These are phyloP conservation scores for Daldinia concentrica DNA, from an alignment of 495 filamentous ascomycete genomes.

Conservation along the genomic window DNA sequence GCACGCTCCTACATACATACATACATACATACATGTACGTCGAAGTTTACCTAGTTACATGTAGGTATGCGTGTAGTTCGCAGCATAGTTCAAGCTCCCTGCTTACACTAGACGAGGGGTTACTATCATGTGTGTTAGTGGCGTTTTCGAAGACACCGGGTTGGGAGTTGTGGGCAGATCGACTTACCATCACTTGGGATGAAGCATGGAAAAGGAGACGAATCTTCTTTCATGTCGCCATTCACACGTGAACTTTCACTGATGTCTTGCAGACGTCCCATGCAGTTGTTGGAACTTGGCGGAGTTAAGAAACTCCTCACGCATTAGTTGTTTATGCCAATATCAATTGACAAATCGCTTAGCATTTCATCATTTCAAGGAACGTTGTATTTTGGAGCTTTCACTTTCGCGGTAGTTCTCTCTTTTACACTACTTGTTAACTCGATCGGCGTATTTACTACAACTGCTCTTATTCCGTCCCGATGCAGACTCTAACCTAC, in stretches of 20 bases:
- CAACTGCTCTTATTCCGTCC: neutral
- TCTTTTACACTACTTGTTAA: neutral
- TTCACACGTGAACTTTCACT: neutral
- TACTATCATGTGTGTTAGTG: neutral
- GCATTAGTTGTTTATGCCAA: neutral
- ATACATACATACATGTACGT: neutral
- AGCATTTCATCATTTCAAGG: neutral
- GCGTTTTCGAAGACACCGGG: neutral
- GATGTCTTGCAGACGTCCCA: neutral
- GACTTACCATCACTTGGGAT: too few species aligned
- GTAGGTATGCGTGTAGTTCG: neutral
- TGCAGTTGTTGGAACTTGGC: neutral
- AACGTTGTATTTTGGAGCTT: slow-evolving; percentile 1
- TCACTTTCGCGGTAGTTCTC: neutral
- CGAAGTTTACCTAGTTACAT: neutral
- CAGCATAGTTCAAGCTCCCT: neutral
- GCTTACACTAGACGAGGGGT: neutral
- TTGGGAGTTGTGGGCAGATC: too few species aligned
- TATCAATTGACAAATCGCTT: neutral
- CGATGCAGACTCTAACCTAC: neutral
- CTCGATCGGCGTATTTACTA: neutral
- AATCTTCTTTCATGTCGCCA: neutral
- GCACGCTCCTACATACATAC: neutral
- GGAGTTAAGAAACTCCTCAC: neutral
- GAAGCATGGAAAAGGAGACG: neutral